Base-by-base conservation (phyloP, 2,329 filamentous ascomycete genomes). In the Achaetomium macrosporum region DNA sequence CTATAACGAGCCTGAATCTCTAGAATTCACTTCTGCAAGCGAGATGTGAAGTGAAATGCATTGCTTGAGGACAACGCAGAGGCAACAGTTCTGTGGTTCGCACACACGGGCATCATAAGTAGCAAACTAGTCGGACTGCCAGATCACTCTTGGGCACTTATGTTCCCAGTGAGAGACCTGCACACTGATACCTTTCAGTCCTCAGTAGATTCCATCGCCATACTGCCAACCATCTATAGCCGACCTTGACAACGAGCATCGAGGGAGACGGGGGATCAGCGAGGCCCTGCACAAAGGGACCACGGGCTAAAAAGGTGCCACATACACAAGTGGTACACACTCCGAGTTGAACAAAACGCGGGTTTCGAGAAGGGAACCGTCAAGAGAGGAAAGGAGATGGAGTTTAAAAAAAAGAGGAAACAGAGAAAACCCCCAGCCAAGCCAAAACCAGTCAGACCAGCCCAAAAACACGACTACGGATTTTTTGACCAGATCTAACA, bases 401-500 rank as follows among this genome's bases (percentile, higher is more conserved):
- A 16, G 13, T 7, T 2, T 5, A 48, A 54, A 20, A 43, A 44
- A 48, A 55, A 52, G 42, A 45, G 20, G 16, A 44, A 51, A 44
- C 45, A 36, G 41, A 49, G 30, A 52, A 42, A 44, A 54, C 47
- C 45, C 46, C 55, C 51, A 44, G 29, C 45, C 46, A 48, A 53
- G 30, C 45, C 51, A 45, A 49, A 49, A 9, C 42, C 41, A 53
- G 42, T 45, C 42, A 53, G 30, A 53, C 39, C 42, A 16, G 35
- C 45, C 50, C 51, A 47, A 47, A 36, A 51, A 53, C 47, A 25
- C 44, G 52, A 57, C 43, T 48, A 53, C 48, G 19, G n/a, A n/a
- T n/a, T 56, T 53, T 55, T 53, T 44, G 30, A 46, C 35, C 51
- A 46, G 41, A 54, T 51, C 58, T 55, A 55, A 57, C 53, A 48